Percentiles rank a stretch among this genome's conserved stretches.
phyloP scores from a whole-genome alignment of 768 basidiomycete genomes.

The Russula lepida region DNA sequence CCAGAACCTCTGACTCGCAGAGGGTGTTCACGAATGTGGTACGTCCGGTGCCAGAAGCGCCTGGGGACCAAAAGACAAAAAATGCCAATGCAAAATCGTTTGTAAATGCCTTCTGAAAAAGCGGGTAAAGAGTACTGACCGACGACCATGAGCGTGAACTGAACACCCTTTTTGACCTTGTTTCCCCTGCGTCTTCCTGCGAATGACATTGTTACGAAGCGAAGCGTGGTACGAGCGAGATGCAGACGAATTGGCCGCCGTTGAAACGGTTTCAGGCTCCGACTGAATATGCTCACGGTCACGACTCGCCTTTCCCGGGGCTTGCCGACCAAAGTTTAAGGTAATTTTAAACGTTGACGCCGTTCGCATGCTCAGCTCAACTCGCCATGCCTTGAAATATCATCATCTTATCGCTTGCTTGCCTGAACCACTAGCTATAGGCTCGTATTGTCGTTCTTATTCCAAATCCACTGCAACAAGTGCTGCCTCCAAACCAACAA shows the following conservation, averaged over 20 bases:
- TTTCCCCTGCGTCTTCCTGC: slow-evolving; percentile 81
- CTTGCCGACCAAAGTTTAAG: neutral
- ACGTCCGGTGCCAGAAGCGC: slow-evolving; percentile 93
- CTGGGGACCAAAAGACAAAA: slow-evolving; percentile 33
- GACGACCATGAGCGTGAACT: slow-evolving; percentile 97
- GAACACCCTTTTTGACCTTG: slow-evolving; percentile 98
- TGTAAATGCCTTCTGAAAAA: slow-evolving; percentile 3
- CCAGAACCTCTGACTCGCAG: slow-evolving; percentile 87
- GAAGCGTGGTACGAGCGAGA: slow-evolving; percentile 21
- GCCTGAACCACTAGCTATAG: neutral
- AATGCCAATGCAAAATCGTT: slow-evolving; percentile 1
- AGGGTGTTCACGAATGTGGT: slow-evolving; percentile 99
- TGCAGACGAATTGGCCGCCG: slow-evolving; percentile 22
- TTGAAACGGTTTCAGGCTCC: slow-evolving; percentile 20
- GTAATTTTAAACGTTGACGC: neutral
- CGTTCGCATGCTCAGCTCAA: neutral
- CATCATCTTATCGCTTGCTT: neutral
- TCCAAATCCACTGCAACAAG: neutral
- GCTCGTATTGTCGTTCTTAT: neutral
- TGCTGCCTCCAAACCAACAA: slow-evolving; percentile 7
- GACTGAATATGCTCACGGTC: slow-evolving; percentile 4
- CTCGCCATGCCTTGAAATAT: slow-evolving; percentile 1
- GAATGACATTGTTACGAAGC: slow-evolving; percentile 53
- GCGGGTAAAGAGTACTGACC: slow-evolving; percentile 47
- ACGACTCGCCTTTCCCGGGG: neutral